Evolutionary conservation across 352 stramenopile species (phyloP).

Genomic region (Phytophthora hybrid): DNA sequence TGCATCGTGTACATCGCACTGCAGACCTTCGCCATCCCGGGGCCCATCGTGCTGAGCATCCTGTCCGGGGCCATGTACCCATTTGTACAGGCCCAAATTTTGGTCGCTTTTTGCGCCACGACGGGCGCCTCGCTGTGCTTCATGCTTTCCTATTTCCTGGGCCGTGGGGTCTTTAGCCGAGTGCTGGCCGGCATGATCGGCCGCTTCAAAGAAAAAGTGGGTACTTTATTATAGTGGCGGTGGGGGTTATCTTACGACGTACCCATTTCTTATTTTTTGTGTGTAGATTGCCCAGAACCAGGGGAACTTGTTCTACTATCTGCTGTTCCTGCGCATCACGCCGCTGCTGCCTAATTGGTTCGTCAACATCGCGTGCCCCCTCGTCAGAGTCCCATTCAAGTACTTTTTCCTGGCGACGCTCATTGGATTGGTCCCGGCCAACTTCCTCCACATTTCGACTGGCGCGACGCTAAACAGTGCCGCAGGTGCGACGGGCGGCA

Average conservation of each 20-base stretch:
- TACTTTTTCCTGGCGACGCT: conserved; percentile 89
- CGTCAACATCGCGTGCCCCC: conserved; percentile 88
- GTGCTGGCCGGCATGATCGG: conserved; percentile 79
- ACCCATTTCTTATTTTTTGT: neutral
- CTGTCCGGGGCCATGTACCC: conserved; percentile 90
- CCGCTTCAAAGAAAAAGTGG: conserved; percentile 80
- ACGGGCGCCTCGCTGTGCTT: conserved; percentile 87
- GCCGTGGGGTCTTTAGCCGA: conserved; percentile 74
- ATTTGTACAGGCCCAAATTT: conserved; percentile 76
- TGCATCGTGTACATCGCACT: conserved; percentile 88
- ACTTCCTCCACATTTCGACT: conserved; percentile 89
- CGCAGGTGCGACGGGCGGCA: conserved; percentile 56
- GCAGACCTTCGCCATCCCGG: conserved; percentile 90
- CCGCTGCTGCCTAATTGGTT: conserved; percentile 92
- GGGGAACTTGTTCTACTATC: conserved; percentile 89
- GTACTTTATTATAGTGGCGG: neutral
- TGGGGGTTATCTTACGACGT: neutral
- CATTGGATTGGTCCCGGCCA: conserved; percentile 82
- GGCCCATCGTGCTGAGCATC: conserved; percentile 89
- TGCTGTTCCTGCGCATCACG: conserved; percentile 91
- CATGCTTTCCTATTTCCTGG: conserved; percentile 86
- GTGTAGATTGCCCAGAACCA: conserved; percentile 82
- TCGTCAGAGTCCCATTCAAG: conserved; percentile 86
- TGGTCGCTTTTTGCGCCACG: conserved; percentile 88
- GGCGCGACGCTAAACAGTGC: conserved; percentile 83